phyloP scores from a whole-genome alignment of 2,329 filamentous ascomycete species.

The Scortechinia acanthostroma region DNA sequence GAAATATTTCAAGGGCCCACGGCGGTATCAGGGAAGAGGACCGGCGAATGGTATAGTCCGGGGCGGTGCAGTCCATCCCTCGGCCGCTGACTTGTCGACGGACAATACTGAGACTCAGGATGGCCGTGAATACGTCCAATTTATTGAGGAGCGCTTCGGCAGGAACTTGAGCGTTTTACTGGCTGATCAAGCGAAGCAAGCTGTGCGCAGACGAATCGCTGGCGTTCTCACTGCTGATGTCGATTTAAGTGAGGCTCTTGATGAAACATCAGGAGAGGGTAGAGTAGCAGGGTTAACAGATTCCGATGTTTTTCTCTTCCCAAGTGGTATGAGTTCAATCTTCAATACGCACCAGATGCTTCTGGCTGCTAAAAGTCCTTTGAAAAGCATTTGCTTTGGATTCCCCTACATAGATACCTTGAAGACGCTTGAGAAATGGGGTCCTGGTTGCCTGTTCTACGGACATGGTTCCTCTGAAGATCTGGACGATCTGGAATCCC shows the following conservation, averaged over 20 bases:
- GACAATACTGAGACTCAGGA: not conserved
- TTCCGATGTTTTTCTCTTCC: slow-evolving; percentile 64
- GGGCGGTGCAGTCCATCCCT: not conserved
- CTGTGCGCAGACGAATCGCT: slow-evolving; percentile 61
- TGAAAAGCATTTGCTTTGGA: slow-evolving; percentile 64
- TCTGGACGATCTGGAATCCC: slow-evolving; percentile 57
- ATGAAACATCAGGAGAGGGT: slow-evolving; percentile 6
- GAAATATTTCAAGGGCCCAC: slow-evolving; percentile 43
- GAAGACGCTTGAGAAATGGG: slow-evolving; percentile 69
- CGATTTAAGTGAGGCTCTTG: slow-evolving; percentile 45
- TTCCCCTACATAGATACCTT: slow-evolving; percentile 72
- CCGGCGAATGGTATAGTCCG: slow-evolving; percentile 31
- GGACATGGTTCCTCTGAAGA: slow-evolving; percentile 58
- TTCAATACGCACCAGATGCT: slow-evolving; percentile 60
- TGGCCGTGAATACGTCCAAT: slow-evolving; percentile 45
- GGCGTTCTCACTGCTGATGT: slow-evolving; percentile 56
- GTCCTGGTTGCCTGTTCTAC: slow-evolving; percentile 63
- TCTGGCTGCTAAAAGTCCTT: slow-evolving; percentile 38
- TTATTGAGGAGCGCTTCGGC: slow-evolving; percentile 70
- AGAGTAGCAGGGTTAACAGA: slow-evolving; percentile 48
- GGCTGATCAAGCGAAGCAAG: slow-evolving; percentile 57
- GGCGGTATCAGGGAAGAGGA: slow-evolving; percentile 51
- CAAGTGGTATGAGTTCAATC: slow-evolving; percentile 68
- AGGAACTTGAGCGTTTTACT: slow-evolving; percentile 59
- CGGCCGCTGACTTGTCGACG: slow-evolving; percentile 6